phyloP scores from a whole-genome alignment of 2,329 filamentous ascomycete genomes.

The Ceratocystis albifundus region DNA sequence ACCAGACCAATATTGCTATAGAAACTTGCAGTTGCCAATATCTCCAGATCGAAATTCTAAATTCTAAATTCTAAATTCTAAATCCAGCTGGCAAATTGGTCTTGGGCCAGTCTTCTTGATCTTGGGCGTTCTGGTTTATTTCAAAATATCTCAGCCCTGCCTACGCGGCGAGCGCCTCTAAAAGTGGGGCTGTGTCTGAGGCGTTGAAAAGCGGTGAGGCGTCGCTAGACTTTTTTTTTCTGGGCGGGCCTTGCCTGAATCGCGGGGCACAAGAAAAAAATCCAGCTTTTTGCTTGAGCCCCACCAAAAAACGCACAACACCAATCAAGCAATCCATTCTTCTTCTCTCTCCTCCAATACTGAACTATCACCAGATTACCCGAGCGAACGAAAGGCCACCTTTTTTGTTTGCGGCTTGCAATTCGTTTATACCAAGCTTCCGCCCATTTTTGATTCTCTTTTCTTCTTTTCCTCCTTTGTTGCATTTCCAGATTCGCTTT shows the following conservation, averaged over 20 bases:
- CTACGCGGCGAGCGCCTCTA: constrained; percentile 5
- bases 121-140: not conserved
- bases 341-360: constrained; percentile 22
- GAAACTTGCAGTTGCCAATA: no score
- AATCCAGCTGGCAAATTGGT: no score
- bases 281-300: constrained; percentile 22
- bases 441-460: constrained; percentile 7
- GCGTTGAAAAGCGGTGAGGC: constrained; percentile 14
- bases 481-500: constrained; percentile 25
- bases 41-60: no score
- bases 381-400: constrained; percentile 14
- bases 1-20: no score
- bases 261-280: constrained; percentile 24
- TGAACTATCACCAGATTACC: constrained; percentile 19
- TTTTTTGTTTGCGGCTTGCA: constrained; percentile 1
- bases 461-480: constrained; percentile 7
- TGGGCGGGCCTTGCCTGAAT: not conserved
- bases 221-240: constrained; percentile 4
- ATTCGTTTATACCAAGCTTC: constrained; percentile 1
- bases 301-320: constrained; percentile 24
- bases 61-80: no score
- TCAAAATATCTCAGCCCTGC: not conserved
- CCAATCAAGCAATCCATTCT: constrained; percentile 19
- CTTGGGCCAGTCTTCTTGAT: not conserved
- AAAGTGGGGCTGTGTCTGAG: constrained; percentile 12